Evolutionary conservation across 352 stramenopile species (phyloP), one percentile per base, ranked within the genome.

Genomic region (Phytophthora boehmeriae): DNA sequence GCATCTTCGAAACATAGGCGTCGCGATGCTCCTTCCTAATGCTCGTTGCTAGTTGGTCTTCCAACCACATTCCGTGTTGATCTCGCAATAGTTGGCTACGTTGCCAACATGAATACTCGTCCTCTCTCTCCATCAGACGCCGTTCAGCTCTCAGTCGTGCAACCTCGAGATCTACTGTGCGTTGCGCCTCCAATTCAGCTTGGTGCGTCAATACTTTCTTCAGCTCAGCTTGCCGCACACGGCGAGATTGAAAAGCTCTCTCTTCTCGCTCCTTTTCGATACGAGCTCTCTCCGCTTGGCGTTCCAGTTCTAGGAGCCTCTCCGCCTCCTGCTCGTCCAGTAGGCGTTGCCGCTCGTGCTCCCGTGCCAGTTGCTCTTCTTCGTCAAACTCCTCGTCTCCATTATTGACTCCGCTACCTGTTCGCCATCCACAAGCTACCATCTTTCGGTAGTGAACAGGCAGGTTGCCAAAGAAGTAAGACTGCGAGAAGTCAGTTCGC

Each of bases 311-410:
- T 6, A 83, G 57, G 14, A 90, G 52, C 0, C 77, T 78, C 43
- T 90, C 80, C 3, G 76, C 77, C 45, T 90, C 79, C 32, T 83
- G 77, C 17, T 80, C 60, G 8, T 92, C 83, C 25, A 92, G 51
- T 16, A 80, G 54, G n/a, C 78, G 73, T 41, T 90, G 83, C 3
- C 68, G 76, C 50, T 88, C 66, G 2, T 68, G 73, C 49, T 92
- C 83, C 5, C 61, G 78, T 43, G 86, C 78, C 1, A 90, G 47
- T 2, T 71, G 65, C 50, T 92, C 80, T 62, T 88, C 75, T 58
- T 90, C 81, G 50, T 92, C 83, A 16, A 77, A 62, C 49, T 90
- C 83, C 69, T 92, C 83, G 25, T 92, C 83, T 5, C 80, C 80
- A 20, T 92, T 92, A 20, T 92, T 73, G 8, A 89, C 53, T 1